phyloP scores from a whole-genome alignment of 805 yeast species.

The Phaffomyces thermotolerans region DNA sequence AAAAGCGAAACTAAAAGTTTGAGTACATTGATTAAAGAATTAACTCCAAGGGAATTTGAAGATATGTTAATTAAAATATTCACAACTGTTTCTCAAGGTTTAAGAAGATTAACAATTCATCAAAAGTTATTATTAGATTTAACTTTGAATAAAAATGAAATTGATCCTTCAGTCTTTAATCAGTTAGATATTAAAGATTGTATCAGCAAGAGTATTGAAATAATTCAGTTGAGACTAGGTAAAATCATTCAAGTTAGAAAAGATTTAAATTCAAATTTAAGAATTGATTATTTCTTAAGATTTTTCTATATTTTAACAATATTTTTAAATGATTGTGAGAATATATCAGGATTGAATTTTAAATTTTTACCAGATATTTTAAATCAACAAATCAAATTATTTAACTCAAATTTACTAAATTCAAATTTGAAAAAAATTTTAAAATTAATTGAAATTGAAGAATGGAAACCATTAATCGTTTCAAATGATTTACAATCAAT shows the following conservation, averaged over 20 bases:
- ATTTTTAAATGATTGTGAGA: constrained; percentile 78
- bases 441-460: constrained; percentile 52
- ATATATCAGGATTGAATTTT: constrained; percentile 55
- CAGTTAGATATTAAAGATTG: constrained; percentile 59
- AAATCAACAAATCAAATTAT: constrained; percentile 57
- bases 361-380: constrained; percentile 61
- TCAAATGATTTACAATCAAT: constrained; percentile 38
- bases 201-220: constrained; percentile 59
- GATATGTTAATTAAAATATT: constrained; percentile 56
- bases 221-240: constrained; percentile 69
- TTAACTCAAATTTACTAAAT: constrained; percentile 48
- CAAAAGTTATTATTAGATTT: constrained; percentile 73
- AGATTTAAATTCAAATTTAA: constrained; percentile 53
- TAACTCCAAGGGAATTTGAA: constrained; percentile 73
- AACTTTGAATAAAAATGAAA: constrained; percentile 37
- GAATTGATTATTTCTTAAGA: constrained; percentile 55
- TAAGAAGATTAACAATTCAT: constrained; percentile 67
- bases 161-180: constrained; percentile 37
- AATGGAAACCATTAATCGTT: constrained; percentile 73
- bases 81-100: constrained; percentile 59
- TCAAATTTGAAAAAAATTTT: constrained; percentile 40
- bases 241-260: constrained; percentile 72
- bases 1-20: constrained; percentile 22
- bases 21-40: constrained; percentile 44
- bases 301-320: constrained; percentile 59